Evolutionary conservation across 306 rosid species (phyloP), one percentile per base, ranked within the genome.

Genomic region (Pyrus pyrifolia): DNA sequence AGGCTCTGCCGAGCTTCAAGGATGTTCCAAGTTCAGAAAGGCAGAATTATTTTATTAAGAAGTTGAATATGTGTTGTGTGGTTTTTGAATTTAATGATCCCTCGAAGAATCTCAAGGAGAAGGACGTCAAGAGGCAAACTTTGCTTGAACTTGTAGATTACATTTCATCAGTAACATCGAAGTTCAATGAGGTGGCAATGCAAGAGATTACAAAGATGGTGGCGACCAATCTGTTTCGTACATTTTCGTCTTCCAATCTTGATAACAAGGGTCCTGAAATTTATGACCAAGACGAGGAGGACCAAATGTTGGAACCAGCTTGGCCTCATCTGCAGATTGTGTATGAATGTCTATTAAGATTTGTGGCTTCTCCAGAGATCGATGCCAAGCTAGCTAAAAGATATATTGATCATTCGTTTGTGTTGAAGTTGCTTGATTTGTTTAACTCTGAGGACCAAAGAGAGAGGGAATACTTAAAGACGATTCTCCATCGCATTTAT

Each of bases 371-470:
- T 6, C 29, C 87, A 1, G 90, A 89, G 87, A 85, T 85, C 5
- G 93, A 89, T 83, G 85, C 90, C 64, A 89, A 89, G 82, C 82
- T 85, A 27, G 93, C 89, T 27, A 89, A 89, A 75, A 76, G 87
- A 81, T 89, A 78, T 23, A 70, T 89, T 40, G 90, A 86, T 62
- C 90, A 86, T 76, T 79, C 89, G 1, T 88, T 88, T 81, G 88
- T 86, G 76, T 77, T 89, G 85, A 86, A 76, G 71, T 62, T 89
- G 79, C 87, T 89, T 27, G 89, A 85, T 59, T 86, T 89, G 85
- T 89, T 89, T 81, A 89, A 89, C 62, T 89, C 93, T 2, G 89
- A 86, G 88, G 93, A 89, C 74, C 93, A 85, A 68, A 79, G 93
- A 77, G 93, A 89, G 85, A 85, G 93, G 82, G 93, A 86, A 45